phyloP scores from a whole-genome alignment of 768 basidiomycete species.

The Porpolomopsis calyptriformis region DNA sequence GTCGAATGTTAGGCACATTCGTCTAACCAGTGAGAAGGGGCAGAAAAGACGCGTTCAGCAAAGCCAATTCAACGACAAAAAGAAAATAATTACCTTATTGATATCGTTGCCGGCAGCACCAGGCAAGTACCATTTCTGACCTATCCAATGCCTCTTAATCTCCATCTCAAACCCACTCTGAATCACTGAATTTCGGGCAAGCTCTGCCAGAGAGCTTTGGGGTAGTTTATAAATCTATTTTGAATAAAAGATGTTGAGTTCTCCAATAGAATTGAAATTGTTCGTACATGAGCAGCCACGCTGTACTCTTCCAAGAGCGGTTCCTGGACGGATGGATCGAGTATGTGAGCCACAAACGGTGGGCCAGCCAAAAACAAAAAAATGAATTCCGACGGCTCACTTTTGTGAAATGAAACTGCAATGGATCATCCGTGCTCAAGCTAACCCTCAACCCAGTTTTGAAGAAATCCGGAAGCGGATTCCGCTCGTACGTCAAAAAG shows the following conservation, averaged over 20 bases:
- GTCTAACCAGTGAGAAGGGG: no score
- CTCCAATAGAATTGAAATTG: background rate
- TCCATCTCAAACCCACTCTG: constrained; percentile 99
- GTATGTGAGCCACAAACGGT: constrained; percentile 2
- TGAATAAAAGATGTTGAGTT: background rate
- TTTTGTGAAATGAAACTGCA: constrained; percentile 99
- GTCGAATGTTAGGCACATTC: constrained; percentile 89
- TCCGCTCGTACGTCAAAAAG: constrained; percentile 93
- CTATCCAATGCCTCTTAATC: constrained; percentile 91
- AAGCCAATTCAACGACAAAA: background rate
- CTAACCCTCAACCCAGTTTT: constrained; percentile 92
- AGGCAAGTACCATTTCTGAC: constrained; percentile 85
- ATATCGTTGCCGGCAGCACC: constrained; percentile 94
- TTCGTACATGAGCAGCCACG: constrained; percentile 84
- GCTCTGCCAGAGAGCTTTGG: constrained; percentile 87
- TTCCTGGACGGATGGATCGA: constrained; percentile 42
- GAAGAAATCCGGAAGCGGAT: constrained; percentile 96
- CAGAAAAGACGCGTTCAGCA: constrained; percentile 5
- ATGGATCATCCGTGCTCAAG: constrained; percentile 88
- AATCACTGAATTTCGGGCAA: constrained; percentile 94
- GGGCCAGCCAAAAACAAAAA: background rate
- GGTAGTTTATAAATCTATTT: constrained; percentile 89
- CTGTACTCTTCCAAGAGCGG: constrained; percentile 94
- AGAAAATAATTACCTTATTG: constrained; percentile 52
- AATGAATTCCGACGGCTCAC: constrained; percentile 28